Percentiles rank a stretch among this genome's conserved stretches.
Evolutionary conservation across 331 rosid species (phyloP).

Genomic region (Acacia pycnantha): DNA sequence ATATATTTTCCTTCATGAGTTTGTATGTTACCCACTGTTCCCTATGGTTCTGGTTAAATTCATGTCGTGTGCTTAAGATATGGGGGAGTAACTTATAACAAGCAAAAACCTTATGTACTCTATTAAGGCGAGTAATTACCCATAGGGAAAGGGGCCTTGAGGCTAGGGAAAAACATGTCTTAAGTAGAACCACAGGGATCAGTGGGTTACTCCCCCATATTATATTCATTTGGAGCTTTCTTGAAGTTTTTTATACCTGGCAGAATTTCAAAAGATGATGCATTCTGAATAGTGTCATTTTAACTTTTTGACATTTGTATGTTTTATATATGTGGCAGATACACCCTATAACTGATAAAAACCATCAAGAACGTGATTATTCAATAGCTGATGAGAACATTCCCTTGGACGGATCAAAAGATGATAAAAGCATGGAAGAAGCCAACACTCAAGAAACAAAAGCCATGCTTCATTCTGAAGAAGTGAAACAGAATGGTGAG

Average conservation of each 20-base stretch:
- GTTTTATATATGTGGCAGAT: slow-evolving; percentile 38
- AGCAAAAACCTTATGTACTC: too few species aligned
- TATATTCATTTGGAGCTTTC: slow-evolving; percentile 33
- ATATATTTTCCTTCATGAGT: background rate
- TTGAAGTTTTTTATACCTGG: slow-evolving; percentile 25
- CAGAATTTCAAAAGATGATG: slow-evolving; percentile 14
- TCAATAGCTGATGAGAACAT: slow-evolving; percentile 24
- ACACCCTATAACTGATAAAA: slow-evolving; percentile 40
- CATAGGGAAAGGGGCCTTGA: too few species aligned
- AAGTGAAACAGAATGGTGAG: slow-evolving; percentile 43
- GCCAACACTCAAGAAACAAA: slow-evolving; percentile 32
- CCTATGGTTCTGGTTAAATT: slow-evolving; percentile 6
- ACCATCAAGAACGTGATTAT: slow-evolving; percentile 29
- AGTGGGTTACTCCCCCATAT: background rate
- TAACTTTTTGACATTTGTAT: slow-evolving; percentile 10
- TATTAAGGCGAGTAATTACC: too few species aligned
- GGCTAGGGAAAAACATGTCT: too few species aligned
- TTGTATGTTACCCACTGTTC: slow-evolving; percentile 1
- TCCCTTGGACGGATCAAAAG: slow-evolving; percentile 33
- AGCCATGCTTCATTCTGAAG: slow-evolving; percentile 34
- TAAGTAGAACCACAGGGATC: too few species aligned
- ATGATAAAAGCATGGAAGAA: slow-evolving; percentile 22
- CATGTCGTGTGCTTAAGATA: background rate
- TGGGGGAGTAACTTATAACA: background rate
- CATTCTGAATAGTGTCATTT: background rate